These are phyloP conservation scores for Penicillium sp. DNA, from an alignment of 2,329 filamentous ascomycete genomes.

Conservation along the genomic window DNA sequence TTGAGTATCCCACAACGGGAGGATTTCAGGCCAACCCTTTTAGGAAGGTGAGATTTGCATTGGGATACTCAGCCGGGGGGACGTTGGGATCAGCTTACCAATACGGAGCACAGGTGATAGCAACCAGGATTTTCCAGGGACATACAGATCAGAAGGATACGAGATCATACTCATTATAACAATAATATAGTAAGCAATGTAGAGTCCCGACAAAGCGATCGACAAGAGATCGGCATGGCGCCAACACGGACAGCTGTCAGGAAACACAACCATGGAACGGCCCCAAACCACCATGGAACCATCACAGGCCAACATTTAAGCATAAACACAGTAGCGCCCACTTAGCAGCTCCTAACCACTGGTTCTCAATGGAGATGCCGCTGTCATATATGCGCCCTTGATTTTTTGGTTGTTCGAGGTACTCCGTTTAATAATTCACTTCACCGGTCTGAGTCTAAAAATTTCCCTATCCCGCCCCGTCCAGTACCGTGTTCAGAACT, in stretches of 20 bases:
- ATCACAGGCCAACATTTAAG: constrained; percentile 14
- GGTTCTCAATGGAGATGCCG: constrained; percentile 14
- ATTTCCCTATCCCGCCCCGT: constrained; percentile 2
- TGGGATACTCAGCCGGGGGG: background rate
- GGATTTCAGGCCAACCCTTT: constrained; percentile 1
- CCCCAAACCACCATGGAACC: constrained; percentile 12
- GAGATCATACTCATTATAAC: background rate
- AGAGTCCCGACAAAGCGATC: constrained; percentile 7
- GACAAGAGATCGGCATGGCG: constrained; percentile 12
- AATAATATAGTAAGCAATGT: background rate
- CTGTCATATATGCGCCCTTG: constrained; percentile 12
- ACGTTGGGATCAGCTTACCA: background rate
- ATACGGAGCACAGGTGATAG: background rate
- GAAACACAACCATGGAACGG: constrained; percentile 15
- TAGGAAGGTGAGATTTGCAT: background rate
- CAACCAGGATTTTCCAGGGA: background rate
- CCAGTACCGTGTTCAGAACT: background rate
- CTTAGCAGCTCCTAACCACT: constrained; percentile 6
- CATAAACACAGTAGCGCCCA: constrained; percentile 20
- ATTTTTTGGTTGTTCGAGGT: background rate
- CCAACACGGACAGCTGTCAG: constrained; percentile 7
- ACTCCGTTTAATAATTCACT: background rate
- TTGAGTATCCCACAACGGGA: background rate
- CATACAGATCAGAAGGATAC: background rate
- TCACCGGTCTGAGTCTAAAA: background rate